Evolutionary conservation across 177 flowering plant genomes (phyloP).

Genomic region (Vitis hybrid): DNA sequence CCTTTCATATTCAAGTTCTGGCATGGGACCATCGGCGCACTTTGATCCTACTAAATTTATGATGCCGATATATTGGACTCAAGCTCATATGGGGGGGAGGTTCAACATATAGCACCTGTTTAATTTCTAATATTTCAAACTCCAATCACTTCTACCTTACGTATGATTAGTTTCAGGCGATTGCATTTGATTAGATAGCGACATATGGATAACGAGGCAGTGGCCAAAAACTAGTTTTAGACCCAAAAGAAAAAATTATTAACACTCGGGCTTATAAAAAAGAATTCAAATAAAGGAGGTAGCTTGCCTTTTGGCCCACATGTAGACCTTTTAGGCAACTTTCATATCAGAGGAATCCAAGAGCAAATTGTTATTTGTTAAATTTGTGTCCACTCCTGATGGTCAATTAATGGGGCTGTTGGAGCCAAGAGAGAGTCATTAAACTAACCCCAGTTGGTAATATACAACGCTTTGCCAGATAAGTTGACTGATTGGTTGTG

Average conservation of each 20-base stretch:
- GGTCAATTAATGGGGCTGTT: too few species aligned
- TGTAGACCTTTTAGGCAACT: too few species aligned
- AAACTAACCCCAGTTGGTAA: too few species aligned
- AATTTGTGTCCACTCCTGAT: too few species aligned
- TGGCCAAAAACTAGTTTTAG: neutral
- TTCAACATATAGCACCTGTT: neutral
- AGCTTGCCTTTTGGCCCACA: neutral
- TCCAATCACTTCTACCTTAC: neutral
- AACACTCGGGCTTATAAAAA: neutral
- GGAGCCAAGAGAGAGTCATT: too few species aligned
- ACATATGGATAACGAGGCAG: neutral
- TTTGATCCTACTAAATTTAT: neutral
- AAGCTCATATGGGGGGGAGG: neutral
- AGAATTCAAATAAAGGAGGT: neutral
- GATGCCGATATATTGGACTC: neutral
- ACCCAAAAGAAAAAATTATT: neutral
- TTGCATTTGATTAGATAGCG: neutral
- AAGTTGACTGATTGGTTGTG: too few species aligned
- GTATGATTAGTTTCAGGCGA: neutral
- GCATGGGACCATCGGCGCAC: neutral
- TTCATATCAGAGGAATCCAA: too few species aligned
- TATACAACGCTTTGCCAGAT: too few species aligned
- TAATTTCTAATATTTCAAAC: neutral
- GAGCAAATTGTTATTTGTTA: too few species aligned
- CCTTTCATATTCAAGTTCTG: neutral